These are phyloP conservation scores for Alternaria arbusti DNA, from an alignment of 2,329 filamentous ascomycete genomes.

Conservation along the genomic window DNA sequence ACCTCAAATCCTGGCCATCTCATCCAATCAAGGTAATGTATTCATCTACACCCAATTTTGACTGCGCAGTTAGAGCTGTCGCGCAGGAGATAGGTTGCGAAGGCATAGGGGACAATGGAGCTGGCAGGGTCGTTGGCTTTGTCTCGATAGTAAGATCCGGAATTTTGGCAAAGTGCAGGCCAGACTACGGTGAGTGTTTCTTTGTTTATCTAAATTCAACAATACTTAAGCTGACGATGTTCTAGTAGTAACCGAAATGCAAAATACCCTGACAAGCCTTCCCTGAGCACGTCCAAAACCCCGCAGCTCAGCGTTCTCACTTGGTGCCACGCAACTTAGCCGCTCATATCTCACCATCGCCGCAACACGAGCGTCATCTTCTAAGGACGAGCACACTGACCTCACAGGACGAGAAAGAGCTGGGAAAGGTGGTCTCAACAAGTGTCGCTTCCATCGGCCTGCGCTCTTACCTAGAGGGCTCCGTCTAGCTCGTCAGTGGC, in stretches of 20 bases:
- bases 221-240: slow-evolving; percentile 18
- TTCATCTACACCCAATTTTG: background rate
- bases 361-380: slow-evolving; percentile 3
- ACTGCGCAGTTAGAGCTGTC: background rate
- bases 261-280: slow-evolving; percentile 11
- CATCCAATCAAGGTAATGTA: background rate
- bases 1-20: background rate
- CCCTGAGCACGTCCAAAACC: slow-evolving; percentile 8
- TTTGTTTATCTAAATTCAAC: background rate
- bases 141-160: background rate
- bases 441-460: slow-evolving; percentile 1
- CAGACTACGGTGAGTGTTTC: slow-evolving; percentile 22
- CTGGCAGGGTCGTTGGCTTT: background rate
- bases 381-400: slow-evolving; percentile 6
- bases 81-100: background rate
- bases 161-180: background rate
- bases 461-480: slow-evolving; percentile 16
- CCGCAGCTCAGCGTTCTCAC: slow-evolving; percentile 18
- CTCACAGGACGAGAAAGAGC: slow-evolving; percentile 12
- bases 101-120: background rate
- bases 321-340: slow-evolving; percentile 11
- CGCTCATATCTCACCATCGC: slow-evolving; percentile 6
- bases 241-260: slow-evolving; percentile 26
- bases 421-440: background rate
- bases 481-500: slow-evolving; percentile 17